Evolutionary conservation across 306 rosid species (phyloP).

Genomic region (Erythrophleum fordii): DNA sequence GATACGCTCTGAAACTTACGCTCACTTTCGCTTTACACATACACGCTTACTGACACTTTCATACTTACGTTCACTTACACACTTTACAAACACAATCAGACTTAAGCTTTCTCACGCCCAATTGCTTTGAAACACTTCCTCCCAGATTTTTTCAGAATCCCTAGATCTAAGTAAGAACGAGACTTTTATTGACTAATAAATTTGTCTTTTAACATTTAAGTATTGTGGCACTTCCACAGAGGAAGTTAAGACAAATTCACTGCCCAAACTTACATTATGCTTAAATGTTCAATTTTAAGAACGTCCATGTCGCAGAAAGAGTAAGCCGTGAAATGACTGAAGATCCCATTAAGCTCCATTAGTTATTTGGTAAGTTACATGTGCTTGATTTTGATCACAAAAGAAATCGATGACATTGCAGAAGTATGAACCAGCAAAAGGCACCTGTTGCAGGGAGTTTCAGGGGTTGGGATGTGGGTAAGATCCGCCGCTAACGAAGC

Average conservation of each 20-base stretch:
- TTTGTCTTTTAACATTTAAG: too few relatives aligned
- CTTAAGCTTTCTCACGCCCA: neutral
- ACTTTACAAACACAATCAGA: neutral
- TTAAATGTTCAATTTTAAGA: neutral
- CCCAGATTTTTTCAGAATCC: neutral
- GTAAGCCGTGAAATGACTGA: neutral
- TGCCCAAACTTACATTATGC: neutral
- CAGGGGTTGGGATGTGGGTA: constrained; percentile 65
- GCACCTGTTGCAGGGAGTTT: constrained; percentile 69
- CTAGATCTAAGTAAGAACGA: neutral
- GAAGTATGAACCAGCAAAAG: neutral
- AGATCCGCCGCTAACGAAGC: constrained; percentile 62
- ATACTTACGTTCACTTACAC: neutral
- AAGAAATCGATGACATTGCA: neutral
- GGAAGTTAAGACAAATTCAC: neutral
- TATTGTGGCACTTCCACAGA: neutral
- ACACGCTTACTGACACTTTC: neutral
- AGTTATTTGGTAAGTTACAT: neutral
- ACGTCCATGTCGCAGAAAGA: neutral
- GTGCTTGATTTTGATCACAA: neutral
- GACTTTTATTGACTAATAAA: neutral
- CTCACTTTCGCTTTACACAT: neutral
- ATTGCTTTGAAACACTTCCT: neutral
- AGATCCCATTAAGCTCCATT: neutral
- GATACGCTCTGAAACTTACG: neutral